Percentiles rank a stretch among this genome's conserved stretches.
phyloP scores from a whole-genome alignment of 805 yeast genomes.

The Monosporozyma siamensis region DNA sequence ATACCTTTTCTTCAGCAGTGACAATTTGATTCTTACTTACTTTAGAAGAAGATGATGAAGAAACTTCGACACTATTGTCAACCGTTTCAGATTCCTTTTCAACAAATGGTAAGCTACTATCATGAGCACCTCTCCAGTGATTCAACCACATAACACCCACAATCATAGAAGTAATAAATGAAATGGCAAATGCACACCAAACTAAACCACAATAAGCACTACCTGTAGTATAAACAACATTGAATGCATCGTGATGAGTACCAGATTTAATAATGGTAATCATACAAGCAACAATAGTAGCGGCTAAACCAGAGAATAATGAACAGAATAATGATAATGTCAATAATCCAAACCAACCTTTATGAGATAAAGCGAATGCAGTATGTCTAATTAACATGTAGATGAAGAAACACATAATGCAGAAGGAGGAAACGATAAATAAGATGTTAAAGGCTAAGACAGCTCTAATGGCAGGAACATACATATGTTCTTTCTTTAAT shows the following conservation, averaged over 20 bases:
- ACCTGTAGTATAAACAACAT: constrained; percentile 20
- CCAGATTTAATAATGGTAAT: constrained; percentile 26
- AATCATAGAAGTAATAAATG: constrained; percentile 16
- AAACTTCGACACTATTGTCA: not conserved
- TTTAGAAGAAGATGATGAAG: constrained; percentile 3
- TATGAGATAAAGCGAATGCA: constrained; percentile 6
- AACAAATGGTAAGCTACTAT: constrained; percentile 1
- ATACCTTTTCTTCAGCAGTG: constrained; percentile 4
- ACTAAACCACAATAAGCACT: constrained; percentile 22
- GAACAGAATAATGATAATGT: constrained; percentile 17
- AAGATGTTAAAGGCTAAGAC: constrained; percentile 24
- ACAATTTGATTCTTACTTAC: constrained; percentile 1
- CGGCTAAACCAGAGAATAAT: constrained; percentile 24
- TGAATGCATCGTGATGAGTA: constrained; percentile 24
- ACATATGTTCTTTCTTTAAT: constrained; percentile 22
- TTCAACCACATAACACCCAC: constrained; percentile 7
- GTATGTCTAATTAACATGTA: constrained; percentile 6
- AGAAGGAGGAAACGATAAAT: constrained; percentile 19
- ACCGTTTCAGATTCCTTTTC: not conserved
- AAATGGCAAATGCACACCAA: constrained; percentile 25
- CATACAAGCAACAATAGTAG: constrained; percentile 23
- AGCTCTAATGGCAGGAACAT: constrained; percentile 28
- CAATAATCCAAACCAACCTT: constrained; percentile 14
- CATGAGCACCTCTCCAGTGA: constrained; percentile 5
- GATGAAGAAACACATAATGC: constrained; percentile 10